Evolutionary conservation across 140 eudicot species (phyloP).

Genomic region (Oenanthe javanica): DNA sequence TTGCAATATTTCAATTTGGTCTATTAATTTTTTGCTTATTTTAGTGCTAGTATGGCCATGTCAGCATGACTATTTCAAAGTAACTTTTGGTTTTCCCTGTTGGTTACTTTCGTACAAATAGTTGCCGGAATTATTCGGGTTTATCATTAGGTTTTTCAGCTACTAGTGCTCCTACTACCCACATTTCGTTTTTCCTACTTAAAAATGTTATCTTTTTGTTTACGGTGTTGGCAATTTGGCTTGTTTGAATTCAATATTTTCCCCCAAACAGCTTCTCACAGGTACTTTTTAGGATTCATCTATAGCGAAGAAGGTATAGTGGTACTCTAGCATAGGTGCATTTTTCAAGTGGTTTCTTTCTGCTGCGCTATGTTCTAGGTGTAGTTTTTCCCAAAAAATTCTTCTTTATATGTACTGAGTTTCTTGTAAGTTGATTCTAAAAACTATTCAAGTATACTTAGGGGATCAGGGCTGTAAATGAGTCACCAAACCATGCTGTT

Average conservation of each 20-base stretch:
- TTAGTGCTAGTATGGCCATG: constrained; percentile 22
- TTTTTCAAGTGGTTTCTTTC: too few relatives aligned
- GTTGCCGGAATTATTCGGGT: constrained; percentile 14
- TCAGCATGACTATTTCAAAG: constrained; percentile 23
- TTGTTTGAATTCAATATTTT: not conserved
- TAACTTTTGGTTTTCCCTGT: constrained; percentile 25
- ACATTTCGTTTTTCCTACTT: not conserved
- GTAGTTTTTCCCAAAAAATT: too few relatives aligned
- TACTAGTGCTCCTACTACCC: constrained; percentile 15
- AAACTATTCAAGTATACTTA: not conserved
- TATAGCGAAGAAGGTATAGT: too few relatives aligned
- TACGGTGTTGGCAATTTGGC: not conserved
- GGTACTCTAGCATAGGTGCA: too few relatives aligned
- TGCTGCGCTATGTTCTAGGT: too few relatives aligned
- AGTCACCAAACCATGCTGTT: too few relatives aligned
- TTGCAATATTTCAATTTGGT: not conserved
- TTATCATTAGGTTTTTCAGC: constrained; percentile 14
- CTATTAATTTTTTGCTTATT: not conserved
- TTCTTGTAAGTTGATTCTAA: too few relatives aligned
- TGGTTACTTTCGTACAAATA: constrained; percentile 8
- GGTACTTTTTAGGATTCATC: too few relatives aligned
- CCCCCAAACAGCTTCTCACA: constrained; percentile 23
- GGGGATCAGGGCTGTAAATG: too few relatives aligned
- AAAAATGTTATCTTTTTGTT: not conserved
- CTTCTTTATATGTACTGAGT: too few relatives aligned